These are phyloP conservation scores for Ichthyophthirius multifiliis DNA, from an alignment of 169 alveolate genomes.

Conservation along the genomic window DNA sequence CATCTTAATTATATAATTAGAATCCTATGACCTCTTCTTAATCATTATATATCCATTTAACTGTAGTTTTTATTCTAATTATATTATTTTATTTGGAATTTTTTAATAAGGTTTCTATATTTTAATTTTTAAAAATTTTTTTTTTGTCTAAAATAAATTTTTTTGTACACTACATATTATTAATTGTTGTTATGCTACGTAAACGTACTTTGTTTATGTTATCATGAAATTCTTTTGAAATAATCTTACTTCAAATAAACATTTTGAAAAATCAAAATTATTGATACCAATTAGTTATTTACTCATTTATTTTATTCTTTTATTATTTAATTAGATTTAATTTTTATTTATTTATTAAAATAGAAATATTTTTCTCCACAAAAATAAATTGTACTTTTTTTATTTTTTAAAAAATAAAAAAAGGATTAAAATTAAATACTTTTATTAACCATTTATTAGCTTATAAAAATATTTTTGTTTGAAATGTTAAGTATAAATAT, in stretches of 20 bases:
- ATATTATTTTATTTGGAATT: background rate
- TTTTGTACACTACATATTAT: background rate
- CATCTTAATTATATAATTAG: background rate
- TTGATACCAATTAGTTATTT: no score
- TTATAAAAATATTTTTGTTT: no score
- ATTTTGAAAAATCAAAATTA: conserved; percentile 6
- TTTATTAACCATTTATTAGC: no score
- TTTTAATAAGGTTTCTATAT: conserved; percentile 6
- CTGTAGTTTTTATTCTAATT: background rate
- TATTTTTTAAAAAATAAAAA: no score
- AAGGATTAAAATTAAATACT: no score
- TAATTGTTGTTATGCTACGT: background rate
- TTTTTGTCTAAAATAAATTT: background rate
- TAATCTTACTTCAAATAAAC: conserved; percentile 5
- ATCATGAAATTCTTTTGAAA: background rate
- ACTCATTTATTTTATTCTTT: no score
- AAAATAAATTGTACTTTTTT: no score
- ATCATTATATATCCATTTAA: background rate
- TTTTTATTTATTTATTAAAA: no score
- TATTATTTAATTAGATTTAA: no score
- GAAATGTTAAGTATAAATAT: no score
- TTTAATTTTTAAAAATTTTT: background rate
- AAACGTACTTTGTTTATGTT: background rate
- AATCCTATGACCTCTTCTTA: background rate
- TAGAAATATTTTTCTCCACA: no score